Conservation (phyloP, 169 alveolate genomes). For the Sarcocystis neurona region DNA sequence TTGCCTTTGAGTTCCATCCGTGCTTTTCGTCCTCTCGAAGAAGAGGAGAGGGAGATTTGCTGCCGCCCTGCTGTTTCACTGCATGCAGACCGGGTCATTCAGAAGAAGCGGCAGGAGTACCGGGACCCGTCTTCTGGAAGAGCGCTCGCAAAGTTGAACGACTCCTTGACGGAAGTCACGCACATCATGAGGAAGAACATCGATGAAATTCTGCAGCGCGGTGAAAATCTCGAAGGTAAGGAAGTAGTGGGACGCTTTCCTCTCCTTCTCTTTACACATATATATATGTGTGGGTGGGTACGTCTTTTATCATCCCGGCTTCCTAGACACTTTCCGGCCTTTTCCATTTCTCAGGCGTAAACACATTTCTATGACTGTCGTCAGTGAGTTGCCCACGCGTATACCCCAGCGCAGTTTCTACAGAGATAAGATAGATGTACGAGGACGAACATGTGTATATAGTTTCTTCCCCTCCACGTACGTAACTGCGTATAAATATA, state of each 20-base stretch:
- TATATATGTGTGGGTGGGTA: not conserved
- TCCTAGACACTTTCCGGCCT: not conserved
- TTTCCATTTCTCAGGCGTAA: too few species aligned
- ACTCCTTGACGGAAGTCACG: conserved; percentile 67
- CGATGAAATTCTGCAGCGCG: conserved; percentile 71
- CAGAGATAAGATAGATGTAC: too few species aligned
- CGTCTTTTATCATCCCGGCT: not conserved
- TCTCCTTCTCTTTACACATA: not conserved
- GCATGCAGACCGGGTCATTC: conserved; percentile 71
- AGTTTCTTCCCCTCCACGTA: too few species aligned
- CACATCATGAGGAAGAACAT: conserved; percentile 71
- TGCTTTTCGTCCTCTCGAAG: too few species aligned
- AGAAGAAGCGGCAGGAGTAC: conserved; percentile 69
- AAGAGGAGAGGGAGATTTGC: too few species aligned
- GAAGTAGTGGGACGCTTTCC: too few species aligned
- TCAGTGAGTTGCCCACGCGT: too few species aligned
- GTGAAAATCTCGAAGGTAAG: conserved; percentile 68
- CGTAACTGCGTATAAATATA: too few species aligned
- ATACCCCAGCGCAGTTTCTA: too few species aligned
- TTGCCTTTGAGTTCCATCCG: too few species aligned
- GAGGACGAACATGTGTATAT: too few species aligned
- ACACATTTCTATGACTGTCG: too few species aligned
- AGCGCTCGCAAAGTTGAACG: conserved; percentile 68
- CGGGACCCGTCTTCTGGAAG: conserved; percentile 64
- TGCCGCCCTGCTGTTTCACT: not conserved